These are phyloP conservation scores for Teratosphaeria epicoccoides DNA, from an alignment of 2,329 filamentous ascomycete species.

Conservation along the genomic window DNA sequence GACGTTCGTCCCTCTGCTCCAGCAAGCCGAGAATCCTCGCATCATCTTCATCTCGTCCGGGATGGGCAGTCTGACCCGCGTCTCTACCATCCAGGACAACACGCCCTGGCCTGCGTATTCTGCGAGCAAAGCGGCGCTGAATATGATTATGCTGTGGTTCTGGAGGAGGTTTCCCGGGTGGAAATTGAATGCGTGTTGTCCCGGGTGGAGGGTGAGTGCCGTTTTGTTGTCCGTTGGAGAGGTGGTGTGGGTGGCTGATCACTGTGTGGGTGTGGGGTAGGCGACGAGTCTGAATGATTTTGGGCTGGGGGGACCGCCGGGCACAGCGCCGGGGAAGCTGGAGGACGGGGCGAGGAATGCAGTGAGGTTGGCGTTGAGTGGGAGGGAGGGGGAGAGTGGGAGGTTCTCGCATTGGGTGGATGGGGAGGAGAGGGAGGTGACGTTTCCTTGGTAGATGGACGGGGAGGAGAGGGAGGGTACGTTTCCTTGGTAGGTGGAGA, in stretches of 20 bases:
- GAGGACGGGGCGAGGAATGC: slow-evolving; percentile 9
- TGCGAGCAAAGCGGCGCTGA: slow-evolving; percentile 19
- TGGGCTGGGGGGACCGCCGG: slow-evolving; percentile 3
- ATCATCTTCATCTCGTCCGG: slow-evolving; percentile 20
- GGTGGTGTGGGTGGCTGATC: too few relatives aligned
- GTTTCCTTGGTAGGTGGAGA: too few relatives aligned
- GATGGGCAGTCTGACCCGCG: slow-evolving; percentile 6
- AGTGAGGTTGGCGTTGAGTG: slow-evolving; percentile 5
- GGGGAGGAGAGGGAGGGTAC: too few relatives aligned
- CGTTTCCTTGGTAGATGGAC: slow-evolving; percentile 6
- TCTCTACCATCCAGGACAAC: neutral
- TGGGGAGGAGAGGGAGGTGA: slow-evolving; percentile 8
- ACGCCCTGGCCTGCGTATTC: slow-evolving; percentile 14
- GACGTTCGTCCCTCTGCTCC: slow-evolving; percentile 20
- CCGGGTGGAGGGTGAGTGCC: slow-evolving; percentile 8
- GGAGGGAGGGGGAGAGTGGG: slow-evolving; percentile 9
- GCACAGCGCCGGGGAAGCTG: slow-evolving; percentile 4
- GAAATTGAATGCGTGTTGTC: slow-evolving; percentile 8
- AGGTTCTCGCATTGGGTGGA: slow-evolving; percentile 6
- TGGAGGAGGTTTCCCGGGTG: neutral
- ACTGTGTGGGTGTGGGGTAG: neutral
- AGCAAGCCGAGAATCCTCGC: slow-evolving; percentile 11
- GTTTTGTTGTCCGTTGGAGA: neutral
- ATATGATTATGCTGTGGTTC: slow-evolving; percentile 18
- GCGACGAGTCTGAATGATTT: slow-evolving; percentile 7